Evolutionary conservation across 2,329 filamentous ascomycete species (phyloP), one percentile per base, ranked within the genome.

Genomic region (Pseudocercospora fuligena): DNA sequence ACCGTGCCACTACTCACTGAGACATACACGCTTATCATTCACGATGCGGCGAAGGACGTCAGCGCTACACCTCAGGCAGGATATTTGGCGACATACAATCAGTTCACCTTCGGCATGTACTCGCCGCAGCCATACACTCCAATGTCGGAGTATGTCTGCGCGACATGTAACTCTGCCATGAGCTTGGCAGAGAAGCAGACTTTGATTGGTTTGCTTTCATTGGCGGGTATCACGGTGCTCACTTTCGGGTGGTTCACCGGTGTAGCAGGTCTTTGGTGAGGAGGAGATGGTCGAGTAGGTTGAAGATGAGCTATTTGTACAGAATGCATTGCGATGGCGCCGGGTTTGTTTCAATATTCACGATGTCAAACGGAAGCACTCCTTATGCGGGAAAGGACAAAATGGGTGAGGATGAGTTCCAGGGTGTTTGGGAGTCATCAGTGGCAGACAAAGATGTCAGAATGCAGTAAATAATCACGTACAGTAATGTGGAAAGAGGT

Each of bases 51-150:
- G 29, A 83, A 82, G 67, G 83, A 82, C 16, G 78, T 86, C 47
- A 85, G 79, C 21, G 85, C 86, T 4, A 78, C 82, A 19, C 78
- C 87, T 1, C 76, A 74, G 14, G 81, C 88, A 0, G 89, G 89
- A 5, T 83, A 88, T 73, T 76, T 91, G 51, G 81, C 79, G 16
- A 79, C 82, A 2, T 84, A 80, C 73, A 82, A 80, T 64, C 80
- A 83, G 16, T 86, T 84, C 73, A 80, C 76, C 5, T 91, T 91
- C 73, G 88, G 86, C 67, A 88, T 91, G 86, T 91, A 91, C 75
- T 74, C 75, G 27, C 82, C 84, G 49, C 85, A 86, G 76, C 65
- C 80, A 3, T 85, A 86, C 74, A 83, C 81, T 5, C 80, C 84
- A 6, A 80, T 85, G 64, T 72, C 75, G 53, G 80, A 75, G 25